phyloP scores from a whole-genome alignment of 2,329 filamentous ascomycete species.

The Fusarium palustre region DNA sequence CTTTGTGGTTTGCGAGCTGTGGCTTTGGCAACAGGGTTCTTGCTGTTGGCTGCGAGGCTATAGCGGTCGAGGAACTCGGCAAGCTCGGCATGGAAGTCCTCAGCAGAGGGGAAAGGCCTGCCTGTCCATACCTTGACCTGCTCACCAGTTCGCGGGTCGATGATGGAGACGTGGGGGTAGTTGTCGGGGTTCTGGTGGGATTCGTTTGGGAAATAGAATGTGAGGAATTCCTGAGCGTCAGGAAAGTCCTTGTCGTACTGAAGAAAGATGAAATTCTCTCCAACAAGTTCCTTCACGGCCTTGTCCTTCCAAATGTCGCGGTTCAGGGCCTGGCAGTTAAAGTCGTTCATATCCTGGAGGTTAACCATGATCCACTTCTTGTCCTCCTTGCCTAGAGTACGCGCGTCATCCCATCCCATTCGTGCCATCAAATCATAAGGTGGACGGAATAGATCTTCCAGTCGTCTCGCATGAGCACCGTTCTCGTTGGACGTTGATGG shows the following conservation, averaged over 20 bases:
- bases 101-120: conserved; percentile 77
- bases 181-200: conserved; percentile 84
- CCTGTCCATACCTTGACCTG: conserved; percentile 98
- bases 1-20: conserved; percentile 72
- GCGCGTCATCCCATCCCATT: conserved; percentile 83
- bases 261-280: conserved; percentile 94
- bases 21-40: conserved; percentile 86
- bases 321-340: conserved; percentile 94
- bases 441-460: conserved; percentile 92
- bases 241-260: conserved; percentile 91
- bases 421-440: conserved; percentile 90
- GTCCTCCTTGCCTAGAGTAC: conserved; percentile 84
- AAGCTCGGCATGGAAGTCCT: conserved; percentile 90
- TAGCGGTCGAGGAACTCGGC: conserved; percentile 98
- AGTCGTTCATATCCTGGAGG: conserved; percentile 91
- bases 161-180: conserved; percentile 95
- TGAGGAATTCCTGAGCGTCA: conserved; percentile 81
- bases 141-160: conserved; percentile 95
- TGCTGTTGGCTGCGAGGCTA: conserved; percentile 86
- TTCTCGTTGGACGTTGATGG: conserved; percentile 57
- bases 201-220: conserved; percentile 84
- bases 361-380: conserved; percentile 98
- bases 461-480: conserved; percentile 75
- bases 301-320: conserved; percentile 95
- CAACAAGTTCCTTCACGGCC: conserved; percentile 80